Evolutionary conservation across 495 filamentous ascomycete species (phyloP).

Genomic region (Stereocaulon alpinum): DNA sequence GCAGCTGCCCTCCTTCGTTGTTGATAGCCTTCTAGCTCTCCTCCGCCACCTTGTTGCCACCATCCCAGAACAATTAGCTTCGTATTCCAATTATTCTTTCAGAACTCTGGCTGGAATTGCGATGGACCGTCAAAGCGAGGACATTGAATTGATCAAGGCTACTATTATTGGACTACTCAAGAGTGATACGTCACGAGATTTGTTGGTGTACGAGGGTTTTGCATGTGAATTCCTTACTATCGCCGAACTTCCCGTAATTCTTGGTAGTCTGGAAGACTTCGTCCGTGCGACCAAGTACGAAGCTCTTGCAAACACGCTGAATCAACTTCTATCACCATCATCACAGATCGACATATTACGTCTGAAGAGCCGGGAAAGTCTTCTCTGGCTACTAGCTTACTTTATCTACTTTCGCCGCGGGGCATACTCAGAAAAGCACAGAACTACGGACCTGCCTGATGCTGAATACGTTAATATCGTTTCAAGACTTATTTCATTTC

Average conservation of each 20-base stretch:
- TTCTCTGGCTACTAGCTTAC: constrained; percentile 69
- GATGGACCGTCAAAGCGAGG: constrained; percentile 20
- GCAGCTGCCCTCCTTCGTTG: constrained; percentile 20
- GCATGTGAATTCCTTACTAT: constrained; percentile 43
- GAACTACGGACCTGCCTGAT: constrained; percentile 34
- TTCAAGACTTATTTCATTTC: constrained; percentile 50
- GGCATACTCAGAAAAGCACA: constrained; percentile 30
- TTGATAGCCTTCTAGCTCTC: constrained; percentile 32
- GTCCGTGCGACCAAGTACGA: constrained; percentile 44
- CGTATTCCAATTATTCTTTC: constrained; percentile 35
- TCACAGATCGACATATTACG: constrained; percentile 22
- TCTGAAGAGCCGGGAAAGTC: constrained; percentile 14
- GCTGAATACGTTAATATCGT: constrained; percentile 56
- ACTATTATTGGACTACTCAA: constrained; percentile 39
- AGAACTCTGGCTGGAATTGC: constrained; percentile 35
- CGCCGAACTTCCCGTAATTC: constrained; percentile 32
- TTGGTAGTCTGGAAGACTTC: constrained; percentile 38
- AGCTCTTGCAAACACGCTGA: constrained; percentile 40
- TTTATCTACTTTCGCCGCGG: constrained; percentile 63
- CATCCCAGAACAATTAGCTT: constrained; percentile 41
- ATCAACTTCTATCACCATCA: constrained; percentile 25
- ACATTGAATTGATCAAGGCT: constrained; percentile 24
- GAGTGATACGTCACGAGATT: constrained; percentile 37
- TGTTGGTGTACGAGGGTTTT: constrained; percentile 48
- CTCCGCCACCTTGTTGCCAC: constrained; percentile 32